Evolutionary conservation across 768 basidiomycete genomes (phyloP).

Genomic region (Leucosporidium creatinivorum): DNA sequence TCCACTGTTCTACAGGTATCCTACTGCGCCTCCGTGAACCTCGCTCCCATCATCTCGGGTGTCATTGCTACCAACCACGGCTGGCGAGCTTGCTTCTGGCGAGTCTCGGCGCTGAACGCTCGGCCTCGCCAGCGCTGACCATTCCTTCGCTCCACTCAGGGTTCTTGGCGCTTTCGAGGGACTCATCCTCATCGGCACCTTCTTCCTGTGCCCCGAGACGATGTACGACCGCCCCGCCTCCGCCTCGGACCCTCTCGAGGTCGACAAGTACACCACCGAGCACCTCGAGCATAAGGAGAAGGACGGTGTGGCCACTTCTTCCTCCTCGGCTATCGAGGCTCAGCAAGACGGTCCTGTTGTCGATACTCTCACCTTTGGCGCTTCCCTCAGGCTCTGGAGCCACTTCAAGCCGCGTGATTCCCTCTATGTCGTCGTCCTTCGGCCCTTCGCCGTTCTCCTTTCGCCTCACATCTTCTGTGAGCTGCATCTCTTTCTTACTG

Average conservation of each 20-base stretch:
- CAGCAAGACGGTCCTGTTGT: too few relatives aligned
- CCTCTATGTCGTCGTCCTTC: not conserved
- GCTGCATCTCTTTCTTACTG: not conserved
- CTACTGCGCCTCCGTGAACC: not conserved
- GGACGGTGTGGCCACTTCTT: not conserved
- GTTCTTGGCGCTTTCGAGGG: not conserved
- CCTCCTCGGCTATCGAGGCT: not conserved
- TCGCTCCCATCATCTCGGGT: not conserved
- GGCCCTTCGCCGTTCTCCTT: not conserved
- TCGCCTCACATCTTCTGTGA: not conserved
- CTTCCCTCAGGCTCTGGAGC: not conserved
- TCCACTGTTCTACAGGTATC: not conserved
- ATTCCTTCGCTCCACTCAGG: not conserved
- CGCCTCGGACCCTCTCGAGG: not conserved
- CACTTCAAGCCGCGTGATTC: not conserved
- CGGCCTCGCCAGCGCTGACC: too few relatives aligned
- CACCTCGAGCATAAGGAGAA: not conserved
- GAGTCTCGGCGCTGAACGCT: not conserved
- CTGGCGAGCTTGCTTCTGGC: not conserved
- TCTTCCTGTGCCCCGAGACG: not conserved
- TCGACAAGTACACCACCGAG: not conserved
- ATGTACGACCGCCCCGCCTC: not conserved
- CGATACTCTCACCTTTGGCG: not conserved
- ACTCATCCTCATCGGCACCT: not conserved
- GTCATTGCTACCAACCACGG: not conserved